Evolutionary conservation across 2,329 filamentous ascomycete species (phyloP).

Genomic region (Chaetomium globosum): DNA sequence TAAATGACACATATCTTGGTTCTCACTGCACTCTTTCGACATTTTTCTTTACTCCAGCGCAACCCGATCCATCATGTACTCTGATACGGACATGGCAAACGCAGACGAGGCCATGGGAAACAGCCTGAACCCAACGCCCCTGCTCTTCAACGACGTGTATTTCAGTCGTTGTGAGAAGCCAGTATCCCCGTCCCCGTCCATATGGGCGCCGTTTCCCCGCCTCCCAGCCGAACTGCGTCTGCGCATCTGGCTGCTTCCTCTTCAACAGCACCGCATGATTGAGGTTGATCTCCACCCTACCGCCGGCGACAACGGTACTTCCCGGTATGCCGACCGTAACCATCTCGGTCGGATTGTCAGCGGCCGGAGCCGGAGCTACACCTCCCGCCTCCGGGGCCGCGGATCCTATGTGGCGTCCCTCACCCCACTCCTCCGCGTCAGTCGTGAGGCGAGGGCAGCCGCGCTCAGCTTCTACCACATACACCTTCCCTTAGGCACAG

Average conservation of each 20-base stretch:
- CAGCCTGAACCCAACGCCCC: conserved; percentile 1
- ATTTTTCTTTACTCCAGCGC: conserved; percentile 6
- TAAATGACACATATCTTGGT: too few relatives aligned
- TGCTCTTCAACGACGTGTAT: conserved; percentile 3
- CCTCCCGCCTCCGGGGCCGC: neutral
- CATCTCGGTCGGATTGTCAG: conserved; percentile 17
- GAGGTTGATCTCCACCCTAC: neutral
- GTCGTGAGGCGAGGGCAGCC: conserved; percentile 23
- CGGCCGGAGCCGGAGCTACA: conserved; percentile 11
- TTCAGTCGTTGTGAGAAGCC: neutral
- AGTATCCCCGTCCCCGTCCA: neutral
- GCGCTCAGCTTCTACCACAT: conserved; percentile 27
- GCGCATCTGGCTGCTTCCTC: conserved; percentile 6
- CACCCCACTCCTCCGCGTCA: conserved; percentile 19
- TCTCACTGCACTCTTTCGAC: conserved; percentile 1
- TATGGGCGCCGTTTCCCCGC: conserved; percentile 6
- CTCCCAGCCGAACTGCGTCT: conserved; percentile 4
- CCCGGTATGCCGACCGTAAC: neutral
- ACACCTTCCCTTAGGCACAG: conserved; percentile 16
- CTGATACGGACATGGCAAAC: conserved; percentile 3
- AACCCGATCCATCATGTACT: conserved; percentile 2
- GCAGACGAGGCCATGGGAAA: conserved; percentile 4
- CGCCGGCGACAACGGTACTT: neutral
- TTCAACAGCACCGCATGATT: conserved; percentile 12
- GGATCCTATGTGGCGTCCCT: conserved; percentile 7